Evolutionary conservation across 805 yeast genomes (phyloP).

Genomic region (Teunomyces lycoperdinae): DNA sequence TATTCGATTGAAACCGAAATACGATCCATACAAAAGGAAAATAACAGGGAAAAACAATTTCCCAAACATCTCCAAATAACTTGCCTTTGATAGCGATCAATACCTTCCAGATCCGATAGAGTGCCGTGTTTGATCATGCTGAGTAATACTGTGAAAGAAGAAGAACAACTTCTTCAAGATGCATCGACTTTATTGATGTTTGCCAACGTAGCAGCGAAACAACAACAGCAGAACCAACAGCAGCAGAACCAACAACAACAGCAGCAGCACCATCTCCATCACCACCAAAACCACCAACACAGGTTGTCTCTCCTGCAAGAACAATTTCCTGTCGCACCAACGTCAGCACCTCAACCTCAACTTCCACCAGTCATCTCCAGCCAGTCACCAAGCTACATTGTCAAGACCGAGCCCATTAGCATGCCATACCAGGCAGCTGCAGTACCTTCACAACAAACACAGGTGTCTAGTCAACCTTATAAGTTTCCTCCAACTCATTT

Average conservation of each 20-base stretch:
- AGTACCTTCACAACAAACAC: not conserved
- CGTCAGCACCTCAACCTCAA: not conserved
- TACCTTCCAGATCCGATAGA: not conserved
- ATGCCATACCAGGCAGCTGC: not conserved
- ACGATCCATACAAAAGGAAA: slow-evolving; percentile 5
- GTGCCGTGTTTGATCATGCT: not conserved
- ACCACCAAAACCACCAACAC: not conserved
- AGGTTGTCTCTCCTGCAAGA: not conserved
- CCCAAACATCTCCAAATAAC: not conserved
- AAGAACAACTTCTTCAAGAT: slow-evolving; percentile 50
- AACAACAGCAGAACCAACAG: slow-evolving; percentile 23
- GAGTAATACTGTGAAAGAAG: slow-evolving; percentile 17
- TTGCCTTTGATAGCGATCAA: not conserved
- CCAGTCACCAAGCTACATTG: not conserved
- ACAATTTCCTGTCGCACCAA: not conserved
- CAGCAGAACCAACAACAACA: not conserved
- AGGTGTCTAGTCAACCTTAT: not conserved
- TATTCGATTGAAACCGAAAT: not conserved
- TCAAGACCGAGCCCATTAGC: not conserved
- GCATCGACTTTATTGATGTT: slow-evolving; percentile 62
- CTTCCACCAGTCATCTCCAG: not conserved
- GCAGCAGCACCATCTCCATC: not conserved
- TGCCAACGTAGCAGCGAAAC: slow-evolving; percentile 52
- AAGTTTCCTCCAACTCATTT: not conserved
- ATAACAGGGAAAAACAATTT: slow-evolving; percentile 2